Evolutionary conservation across 108 stramenopile genomes (phyloP).

Genomic region (Nitzschia sp.): DNA sequence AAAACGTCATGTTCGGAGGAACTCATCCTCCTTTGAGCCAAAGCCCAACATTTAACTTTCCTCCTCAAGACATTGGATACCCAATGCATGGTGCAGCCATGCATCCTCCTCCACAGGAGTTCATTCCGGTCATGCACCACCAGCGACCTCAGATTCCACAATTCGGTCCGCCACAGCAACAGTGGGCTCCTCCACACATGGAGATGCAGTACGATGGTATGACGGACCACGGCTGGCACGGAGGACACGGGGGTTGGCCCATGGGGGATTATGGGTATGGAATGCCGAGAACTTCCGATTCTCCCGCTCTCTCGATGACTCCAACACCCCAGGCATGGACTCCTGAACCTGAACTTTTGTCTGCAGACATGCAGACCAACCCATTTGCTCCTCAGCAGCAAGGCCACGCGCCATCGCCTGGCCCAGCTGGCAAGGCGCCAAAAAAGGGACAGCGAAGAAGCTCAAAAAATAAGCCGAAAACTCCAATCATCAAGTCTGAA

Average conservation of each 20-base stretch:
- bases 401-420: constrained; percentile 2
- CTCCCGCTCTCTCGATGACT: constrained; percentile 15
- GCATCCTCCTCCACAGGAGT: constrained; percentile 17
- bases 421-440: background rate
- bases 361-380: constrained; percentile 4
- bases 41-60: constrained; percentile 24
- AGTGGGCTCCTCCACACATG: constrained; percentile 16
- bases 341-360: constrained; percentile 5
- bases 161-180: constrained; percentile 20
- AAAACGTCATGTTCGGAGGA: background rate
- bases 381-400: background rate
- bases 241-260: background rate
- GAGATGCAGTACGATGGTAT: constrained; percentile 23
- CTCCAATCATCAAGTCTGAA: background rate
- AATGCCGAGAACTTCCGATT: constrained; percentile 9
- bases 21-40: constrained; percentile 14
- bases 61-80: constrained; percentile 16
- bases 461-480: background rate
- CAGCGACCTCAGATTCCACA: constrained; percentile 16
- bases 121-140: constrained; percentile 15
- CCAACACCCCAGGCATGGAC: constrained; percentile 16
- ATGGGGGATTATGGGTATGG: constrained; percentile 14
- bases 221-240: constrained; percentile 9
- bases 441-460: constrained; percentile 20
- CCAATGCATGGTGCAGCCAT: constrained; percentile 19